phyloP scores from a whole-genome alignment of 2,329 filamentous ascomycete genomes.

The Rutstroemia sp. region DNA sequence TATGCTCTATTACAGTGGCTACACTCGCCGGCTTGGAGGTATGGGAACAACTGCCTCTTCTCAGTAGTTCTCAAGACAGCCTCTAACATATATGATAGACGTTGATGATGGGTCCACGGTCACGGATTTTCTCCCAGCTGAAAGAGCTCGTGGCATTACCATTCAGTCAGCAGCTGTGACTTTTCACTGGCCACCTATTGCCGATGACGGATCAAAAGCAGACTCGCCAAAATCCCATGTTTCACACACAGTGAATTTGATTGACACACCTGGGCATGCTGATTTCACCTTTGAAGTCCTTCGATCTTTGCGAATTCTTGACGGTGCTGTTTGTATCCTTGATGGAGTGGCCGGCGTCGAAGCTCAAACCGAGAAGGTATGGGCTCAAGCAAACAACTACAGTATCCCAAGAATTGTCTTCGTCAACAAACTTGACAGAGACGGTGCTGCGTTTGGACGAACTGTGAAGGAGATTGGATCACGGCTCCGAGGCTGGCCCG shows the following conservation, averaged over 20 bases:
- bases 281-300: slow-evolving; percentile 97
- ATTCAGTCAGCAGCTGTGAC: slow-evolving; percentile 97
- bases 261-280: slow-evolving; percentile 93
- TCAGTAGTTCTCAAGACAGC: neutral
- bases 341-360: slow-evolving; percentile 92
- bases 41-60: slow-evolving; percentile 16
- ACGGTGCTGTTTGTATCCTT: slow-evolving; percentile 87
- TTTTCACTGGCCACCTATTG: slow-evolving; percentile 75
- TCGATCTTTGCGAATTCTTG: slow-evolving; percentile 77
- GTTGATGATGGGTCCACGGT: slow-evolving; percentile 96
- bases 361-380: slow-evolving; percentile 94
- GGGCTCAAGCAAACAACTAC: slow-evolving; percentile 82
- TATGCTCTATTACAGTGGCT: slow-evolving; percentile 95
- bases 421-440: slow-evolving; percentile 79
- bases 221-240: slow-evolving; percentile 42
- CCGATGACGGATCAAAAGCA: slow-evolving; percentile 7
- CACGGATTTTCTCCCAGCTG: slow-evolving; percentile 91
- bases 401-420: slow-evolving; percentile 75
- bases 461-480: slow-evolving; percentile 81
- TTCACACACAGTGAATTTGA: slow-evolving; percentile 74
- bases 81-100: slow-evolving; percentile 40
- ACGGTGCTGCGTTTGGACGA: slow-evolving; percentile 73
- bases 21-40: slow-evolving; percentile 77
- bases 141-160: slow-evolving; percentile 87
- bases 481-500: slow-evolving; percentile 74